A percentile compares a stretch with the other conserved stretches of the same genome.
Evolutionary conservation across 768 basidiomycete species (phyloP).

Genomic region (Boletus vermiculosoides): DNA sequence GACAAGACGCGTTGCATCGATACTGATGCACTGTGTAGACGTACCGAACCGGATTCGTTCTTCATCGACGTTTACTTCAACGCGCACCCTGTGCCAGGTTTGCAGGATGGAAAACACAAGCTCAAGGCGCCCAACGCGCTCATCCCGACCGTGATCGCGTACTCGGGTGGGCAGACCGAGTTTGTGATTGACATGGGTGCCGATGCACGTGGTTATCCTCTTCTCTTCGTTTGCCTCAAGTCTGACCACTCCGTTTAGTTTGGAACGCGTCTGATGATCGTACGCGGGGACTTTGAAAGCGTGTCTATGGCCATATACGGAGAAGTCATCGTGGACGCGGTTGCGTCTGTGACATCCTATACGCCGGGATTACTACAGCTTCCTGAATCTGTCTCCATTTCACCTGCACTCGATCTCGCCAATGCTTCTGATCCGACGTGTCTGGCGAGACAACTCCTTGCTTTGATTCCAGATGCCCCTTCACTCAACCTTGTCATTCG

Average conservation of each 20-base stretch:
- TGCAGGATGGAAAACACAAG: slow-evolving; percentile 51
- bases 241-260: slow-evolving; percentile 41
- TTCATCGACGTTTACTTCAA: slow-evolving; percentile 76
- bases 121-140: slow-evolving; percentile 68
- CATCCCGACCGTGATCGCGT: slow-evolving; percentile 68
- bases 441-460: slow-evolving; percentile 61
- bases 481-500: slow-evolving; percentile 63
- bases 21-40: slow-evolving; percentile 37
- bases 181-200: slow-evolving; percentile 67
- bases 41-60: slow-evolving; percentile 72
- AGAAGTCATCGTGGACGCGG: slow-evolving; percentile 50
- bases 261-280: slow-evolving; percentile 75
- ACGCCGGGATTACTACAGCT: slow-evolving; percentile 41
- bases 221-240: background rate
- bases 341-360: slow-evolving; percentile 38
- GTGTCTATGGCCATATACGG: slow-evolving; percentile 47
- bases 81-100: slow-evolving; percentile 50
- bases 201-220: slow-evolving; percentile 47
- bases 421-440: slow-evolving; percentile 56
- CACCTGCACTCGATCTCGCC: slow-evolving; percentile 58
- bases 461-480: slow-evolving; percentile 60
- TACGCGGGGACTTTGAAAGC: slow-evolving; percentile 69
- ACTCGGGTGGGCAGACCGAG: slow-evolving; percentile 65
- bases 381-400: slow-evolving; percentile 39
- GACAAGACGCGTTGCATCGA: background rate